Conservation (phyloP, 306 rosid genomes). For the Vigna mungo region DNA sequence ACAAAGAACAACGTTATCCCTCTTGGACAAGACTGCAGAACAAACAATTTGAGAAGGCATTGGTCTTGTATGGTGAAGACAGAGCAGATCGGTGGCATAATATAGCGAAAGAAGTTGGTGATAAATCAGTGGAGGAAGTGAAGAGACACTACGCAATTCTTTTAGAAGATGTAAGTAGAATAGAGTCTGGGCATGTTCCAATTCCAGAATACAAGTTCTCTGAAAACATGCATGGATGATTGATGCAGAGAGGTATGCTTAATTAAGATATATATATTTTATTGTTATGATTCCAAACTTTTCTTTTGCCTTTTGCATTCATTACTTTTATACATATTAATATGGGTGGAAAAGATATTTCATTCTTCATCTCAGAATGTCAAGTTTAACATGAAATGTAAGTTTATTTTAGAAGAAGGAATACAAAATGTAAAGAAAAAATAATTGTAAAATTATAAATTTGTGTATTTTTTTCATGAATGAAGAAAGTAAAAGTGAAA, state of each 20-base stretch:
- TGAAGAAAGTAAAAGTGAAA: no score
- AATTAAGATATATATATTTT: no score
- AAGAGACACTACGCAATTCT: constrained; percentile 37
- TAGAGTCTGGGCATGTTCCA: constrained; percentile 28
- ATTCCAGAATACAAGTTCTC: constrained; percentile 11
- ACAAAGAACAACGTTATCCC: not conserved
- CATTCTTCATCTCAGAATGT: no score
- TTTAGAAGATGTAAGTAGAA: constrained; percentile 11
- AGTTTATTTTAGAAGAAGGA: no score
- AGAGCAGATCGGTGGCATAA: constrained; percentile 31
- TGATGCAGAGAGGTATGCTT: not conserved
- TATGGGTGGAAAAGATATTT: no score
- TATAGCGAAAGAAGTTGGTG: constrained; percentile 23
- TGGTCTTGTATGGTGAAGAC: not conserved
- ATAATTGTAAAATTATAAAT: no score
- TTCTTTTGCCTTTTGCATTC: no score
- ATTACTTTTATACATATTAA: no score
- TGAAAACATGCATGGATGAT: not conserved
- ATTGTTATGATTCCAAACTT: no score
- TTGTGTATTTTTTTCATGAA: no score
- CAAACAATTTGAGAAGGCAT: constrained; percentile 29
- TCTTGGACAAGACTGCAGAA: constrained; percentile 7
- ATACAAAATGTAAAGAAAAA: no score
- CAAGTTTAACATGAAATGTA: no score
- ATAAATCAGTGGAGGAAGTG: constrained; percentile 31